Conservation (phyloP, 768 basidiomycete genomes). For the Lactarius pseudohatsudake region DNA sequence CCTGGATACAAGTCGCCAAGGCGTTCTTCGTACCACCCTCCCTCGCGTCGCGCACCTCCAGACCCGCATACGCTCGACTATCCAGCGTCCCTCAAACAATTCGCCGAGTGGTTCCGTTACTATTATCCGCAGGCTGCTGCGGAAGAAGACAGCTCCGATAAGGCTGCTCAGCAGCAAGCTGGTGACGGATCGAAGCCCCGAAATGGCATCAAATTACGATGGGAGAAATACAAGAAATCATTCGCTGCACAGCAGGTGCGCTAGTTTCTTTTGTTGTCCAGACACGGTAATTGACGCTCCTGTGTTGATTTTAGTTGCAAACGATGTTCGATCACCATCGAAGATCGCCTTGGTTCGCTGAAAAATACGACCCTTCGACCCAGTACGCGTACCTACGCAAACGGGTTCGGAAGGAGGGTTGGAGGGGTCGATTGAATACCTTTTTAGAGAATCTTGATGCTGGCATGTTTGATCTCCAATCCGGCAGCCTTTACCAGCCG, state of each 20-base stretch:
- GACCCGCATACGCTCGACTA: conserved; percentile 84
- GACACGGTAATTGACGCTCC: conserved; percentile 13
- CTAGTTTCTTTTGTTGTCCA: conserved; percentile 10
- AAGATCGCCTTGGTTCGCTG: conserved; percentile 95
- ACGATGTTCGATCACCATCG: conserved; percentile 95
- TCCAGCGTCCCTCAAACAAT: conserved; percentile 79
- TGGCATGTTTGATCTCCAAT: conserved; percentile 82
- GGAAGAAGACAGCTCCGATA: conserved; percentile 83
- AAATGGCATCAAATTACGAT: conserved; percentile 77
- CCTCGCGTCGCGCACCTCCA: conserved; percentile 56
- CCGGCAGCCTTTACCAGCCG: conserved; percentile 56
- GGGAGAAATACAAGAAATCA: conserved; percentile 94
- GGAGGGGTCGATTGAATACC: conserved; percentile 67
- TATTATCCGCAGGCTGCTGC: conserved; percentile 71
- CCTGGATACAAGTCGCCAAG: conserved; percentile 67
- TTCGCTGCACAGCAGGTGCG: conserved; percentile 86
- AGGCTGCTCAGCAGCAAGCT: conserved; percentile 80
- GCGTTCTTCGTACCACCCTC: conserved; percentile 50
- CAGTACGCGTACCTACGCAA: conserved; percentile 71
- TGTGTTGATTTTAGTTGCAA: conserved; percentile 60
- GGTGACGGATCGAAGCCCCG: conserved; percentile 81
- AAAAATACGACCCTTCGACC: conserved; percentile 84
- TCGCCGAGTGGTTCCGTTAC: conserved; percentile 85
- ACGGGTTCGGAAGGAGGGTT: conserved; percentile 81
- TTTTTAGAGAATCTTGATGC: conserved; percentile 81